phyloP scores from a whole-genome alignment of 495 filamentous ascomycete genomes.

The Hyaloscypha bicolor region DNA sequence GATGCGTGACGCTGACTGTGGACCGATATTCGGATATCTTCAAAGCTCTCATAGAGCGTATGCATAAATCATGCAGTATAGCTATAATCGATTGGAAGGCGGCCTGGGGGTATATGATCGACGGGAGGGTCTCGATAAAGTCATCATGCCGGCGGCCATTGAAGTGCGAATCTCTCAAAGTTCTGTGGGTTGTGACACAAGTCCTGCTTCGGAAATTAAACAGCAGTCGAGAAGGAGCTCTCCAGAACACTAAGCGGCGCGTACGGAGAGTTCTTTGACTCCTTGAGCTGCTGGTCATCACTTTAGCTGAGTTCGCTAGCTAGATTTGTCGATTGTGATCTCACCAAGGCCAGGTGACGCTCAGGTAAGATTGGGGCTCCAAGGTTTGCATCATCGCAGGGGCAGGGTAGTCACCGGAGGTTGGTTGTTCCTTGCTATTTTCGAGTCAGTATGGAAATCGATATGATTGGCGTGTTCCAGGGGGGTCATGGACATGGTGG shows the following conservation, averaged over 20 bases:
- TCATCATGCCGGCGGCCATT: constrained; percentile 12
- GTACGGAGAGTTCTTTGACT: constrained; percentile 2
- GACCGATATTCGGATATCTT: not conserved
- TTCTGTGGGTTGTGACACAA: constrained; percentile 14
- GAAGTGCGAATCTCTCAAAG: not conserved
- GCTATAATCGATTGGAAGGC: not conserved
- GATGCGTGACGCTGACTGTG: not conserved
- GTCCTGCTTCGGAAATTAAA: constrained; percentile 28
- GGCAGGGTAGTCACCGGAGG: not conserved
- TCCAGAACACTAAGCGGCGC: constrained; percentile 21
- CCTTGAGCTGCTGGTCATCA: constrained; percentile 3
- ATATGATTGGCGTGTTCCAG: not conserved
- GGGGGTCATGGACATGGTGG: not conserved
- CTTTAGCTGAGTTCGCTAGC: not conserved
- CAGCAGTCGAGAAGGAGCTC: constrained; percentile 8
- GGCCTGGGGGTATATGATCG: constrained; percentile 7
- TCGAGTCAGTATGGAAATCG: not conserved
- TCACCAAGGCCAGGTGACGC: constrained; percentile 19
- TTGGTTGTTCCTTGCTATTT: constrained; percentile 13
- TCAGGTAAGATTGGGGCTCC: constrained; percentile 11
- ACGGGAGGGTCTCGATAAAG: constrained; percentile 16
- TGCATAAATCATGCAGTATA: constrained; percentile 25
- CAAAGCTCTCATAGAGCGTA: constrained; percentile 4
- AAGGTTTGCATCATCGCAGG: constrained; percentile 1
- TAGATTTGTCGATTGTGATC: not conserved